Evolutionary conservation across 495 filamentous ascomycete species (phyloP).

Genomic region (Aspergillus nanangensis): DNA sequence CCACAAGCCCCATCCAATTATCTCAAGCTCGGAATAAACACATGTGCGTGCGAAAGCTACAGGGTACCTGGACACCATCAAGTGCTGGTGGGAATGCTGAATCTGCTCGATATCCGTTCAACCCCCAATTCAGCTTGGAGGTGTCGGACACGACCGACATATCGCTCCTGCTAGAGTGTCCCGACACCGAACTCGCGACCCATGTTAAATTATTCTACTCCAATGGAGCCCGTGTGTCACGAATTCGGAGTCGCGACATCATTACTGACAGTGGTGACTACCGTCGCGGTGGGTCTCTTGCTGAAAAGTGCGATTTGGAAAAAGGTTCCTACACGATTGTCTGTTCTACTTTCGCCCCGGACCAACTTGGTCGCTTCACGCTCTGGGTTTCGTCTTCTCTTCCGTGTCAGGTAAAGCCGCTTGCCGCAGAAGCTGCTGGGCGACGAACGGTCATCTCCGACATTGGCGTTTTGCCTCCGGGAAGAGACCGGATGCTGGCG

Average conservation of each 20-base stretch:
- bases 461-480: conserved; percentile 45
- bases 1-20: conserved; percentile 54
- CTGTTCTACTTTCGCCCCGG: conserved; percentile 79
- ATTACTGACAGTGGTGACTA: conserved; percentile 80
- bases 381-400: conserved; percentile 63
- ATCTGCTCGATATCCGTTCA: conserved; percentile 67
- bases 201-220: conserved; percentile 83
- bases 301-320: conserved; percentile 51
- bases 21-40: conserved; percentile 55
- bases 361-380: conserved; percentile 68
- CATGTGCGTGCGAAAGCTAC: conserved; percentile 45
- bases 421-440: conserved; percentile 67
- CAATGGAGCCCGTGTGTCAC: conserved; percentile 61
- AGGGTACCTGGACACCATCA: conserved; percentile 65
- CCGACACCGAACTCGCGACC: conserved; percentile 65
- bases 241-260: conserved; percentile 70
- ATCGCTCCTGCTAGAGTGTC: conserved; percentile 67
- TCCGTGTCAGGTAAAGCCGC: conserved; percentile 44
- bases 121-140: conserved; percentile 77
- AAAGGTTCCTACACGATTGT: conserved; percentile 80
- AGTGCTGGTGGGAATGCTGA: conserved; percentile 83
- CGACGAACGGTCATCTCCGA: conserved; percentile 51
- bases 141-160: conserved; percentile 54
- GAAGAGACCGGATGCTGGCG: conserved; percentile 48
- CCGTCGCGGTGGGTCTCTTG: conserved; percentile 68